Base-by-base conservation (phyloP, 345 rosid species). In the Hibiscus mutabilis region DNA sequence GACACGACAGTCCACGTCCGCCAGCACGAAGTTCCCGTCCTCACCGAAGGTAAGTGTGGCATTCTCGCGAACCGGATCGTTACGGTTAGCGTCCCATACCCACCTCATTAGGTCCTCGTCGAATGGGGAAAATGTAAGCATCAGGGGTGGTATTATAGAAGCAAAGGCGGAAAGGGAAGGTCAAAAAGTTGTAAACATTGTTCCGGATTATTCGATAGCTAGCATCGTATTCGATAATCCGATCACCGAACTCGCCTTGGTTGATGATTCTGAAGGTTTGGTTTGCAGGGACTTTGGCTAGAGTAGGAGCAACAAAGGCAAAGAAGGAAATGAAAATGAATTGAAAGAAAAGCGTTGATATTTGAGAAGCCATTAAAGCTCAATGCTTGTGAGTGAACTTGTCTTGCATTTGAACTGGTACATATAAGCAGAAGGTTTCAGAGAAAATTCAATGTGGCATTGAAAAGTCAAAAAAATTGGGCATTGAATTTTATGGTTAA, bases 71-170 rank as follows among this genome's bases (percentile, higher is more conserved):
- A 83, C 82, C 5, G 82, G 82, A 15, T 71, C n/a, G 19, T 76
- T 66, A 1, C 77, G 78, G 46, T 80, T 79, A 19, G 83, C 83
- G 15, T 82, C 85, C 85, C 83, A 76, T 0, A 78, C 78, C 74
- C 77, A 76, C 11, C 79, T 67, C 70, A 64, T 72, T 0, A 67
- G 33, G 6, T 74, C 53, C 3, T 72, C 74, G 5, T 68, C 74
- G 56, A 1, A 80, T 18, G 44, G 79, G 79, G 2, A 81, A 56
- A 44, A 73, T 69, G 70, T 19, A 73, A 19, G 77, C 81, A 55
- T 75, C 57, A 0, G 77, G 81, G 3, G 81, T 72, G 18, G 81
- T 75, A 68, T 69, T 81, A 19, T 77, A 78, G 18, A 81, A 78
- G 42, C 81, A 69, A 5, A 81, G 77, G 6, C 59, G 75, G 12